A percentile compares a stretch with the other conserved stretches of the same genome.
Evolutionary conservation across 495 filamentous ascomycete species (phyloP).

Genomic region (Aspergillus sclerotiicarbonarius): DNA sequence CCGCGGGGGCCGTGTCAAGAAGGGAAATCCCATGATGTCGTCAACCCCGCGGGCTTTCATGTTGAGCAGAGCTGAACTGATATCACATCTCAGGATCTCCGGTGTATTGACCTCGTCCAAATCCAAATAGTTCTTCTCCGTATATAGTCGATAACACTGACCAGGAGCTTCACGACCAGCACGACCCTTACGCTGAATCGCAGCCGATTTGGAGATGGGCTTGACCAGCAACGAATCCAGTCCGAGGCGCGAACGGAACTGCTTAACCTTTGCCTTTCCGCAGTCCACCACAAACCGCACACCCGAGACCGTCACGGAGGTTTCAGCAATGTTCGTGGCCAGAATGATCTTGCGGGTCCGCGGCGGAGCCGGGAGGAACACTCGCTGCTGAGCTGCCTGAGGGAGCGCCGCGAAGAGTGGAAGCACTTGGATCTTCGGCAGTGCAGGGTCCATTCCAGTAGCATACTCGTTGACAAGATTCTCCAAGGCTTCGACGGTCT

Average conservation of each 20-base stretch:
- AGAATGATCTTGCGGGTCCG: slow-evolving; percentile 85
- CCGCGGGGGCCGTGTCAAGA: slow-evolving; percentile 76
- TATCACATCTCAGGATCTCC: slow-evolving; percentile 87
- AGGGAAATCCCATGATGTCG: slow-evolving; percentile 78
- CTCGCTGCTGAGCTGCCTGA: slow-evolving; percentile 75
- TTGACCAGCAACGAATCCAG: slow-evolving; percentile 90
- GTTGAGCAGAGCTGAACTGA: slow-evolving; percentile 79
- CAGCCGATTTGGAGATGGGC: slow-evolving; percentile 88
- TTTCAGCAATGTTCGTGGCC: slow-evolving; percentile 96
- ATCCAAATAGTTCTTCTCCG: slow-evolving; percentile 68
- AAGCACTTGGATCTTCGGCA: slow-evolving; percentile 73
- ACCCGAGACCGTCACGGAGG: slow-evolving; percentile 92
- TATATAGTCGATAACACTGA: slow-evolving; percentile 88
- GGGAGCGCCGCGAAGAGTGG: slow-evolving; percentile 72
- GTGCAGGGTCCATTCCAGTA: slow-evolving; percentile 60
- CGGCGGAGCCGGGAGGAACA: slow-evolving; percentile 74
- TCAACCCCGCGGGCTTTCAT: slow-evolving; percentile 91
- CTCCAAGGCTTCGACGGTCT: slow-evolving; percentile 83
- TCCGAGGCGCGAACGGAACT: slow-evolving; percentile 79
- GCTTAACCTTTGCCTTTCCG: slow-evolving; percentile 91
- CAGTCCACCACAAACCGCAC: slow-evolving; percentile 90
- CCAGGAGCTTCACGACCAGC: slow-evolving; percentile 91
- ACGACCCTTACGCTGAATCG: slow-evolving; percentile 87
- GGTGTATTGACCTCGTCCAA: slow-evolving; percentile 75
- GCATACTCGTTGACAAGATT: slow-evolving; percentile 78